Base-by-base conservation (phyloP, 768 basidiomycete genomes). In the Rhodotorula diobovata region DNA sequence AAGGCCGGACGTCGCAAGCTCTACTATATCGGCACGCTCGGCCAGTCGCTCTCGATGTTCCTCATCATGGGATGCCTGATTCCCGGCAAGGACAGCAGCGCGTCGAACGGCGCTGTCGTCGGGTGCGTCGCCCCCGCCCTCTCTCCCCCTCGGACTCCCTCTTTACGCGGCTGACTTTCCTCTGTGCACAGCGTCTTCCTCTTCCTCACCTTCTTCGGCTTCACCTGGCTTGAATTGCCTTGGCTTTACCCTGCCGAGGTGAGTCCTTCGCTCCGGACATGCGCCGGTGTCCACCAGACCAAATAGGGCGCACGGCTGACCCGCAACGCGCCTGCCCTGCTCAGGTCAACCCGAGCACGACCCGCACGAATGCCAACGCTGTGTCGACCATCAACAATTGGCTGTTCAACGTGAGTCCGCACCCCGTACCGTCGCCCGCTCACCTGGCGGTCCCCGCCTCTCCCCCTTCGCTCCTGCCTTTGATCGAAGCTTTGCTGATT, bases 141-240 rank as follows among this genome's bases (percentile, higher is more conserved):
- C 21, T 30, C 11, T n/a, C 51, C 51, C 11, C 64, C 86, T 55
- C 81, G 84, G 25, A 85, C 86, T n/a, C n/a, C 37, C 82, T 85
- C 0, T 82, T 14, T 14, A 53, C 88, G 46, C 77, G 87, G 5
- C 79, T 89, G 2, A 14, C 14, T 12, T 18, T 43, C 41, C 41
- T 12, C 41, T 15, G 14, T 43, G 14, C 15, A 18, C 41, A 43
- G 45, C 45, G 9, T 46, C 45, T 88, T 89, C 77, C 84, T 87
- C n/a, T 89, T 87, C 83, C 88, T 88, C 79, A 85, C 85, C 25
- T 86, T 87, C 81, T 89, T 89, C 76, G 87, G 87, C 1, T 80
- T 87, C 63, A 87, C 87, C 0, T 89, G 87, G 87, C 78, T 88
- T 53, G 86, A 87, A 28, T 87, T 88, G 85, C 87, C 88, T 1